Evolutionary conservation across 495 filamentous ascomycete species (phyloP).

Genomic region (Hypoxylon perforatum): DNA sequence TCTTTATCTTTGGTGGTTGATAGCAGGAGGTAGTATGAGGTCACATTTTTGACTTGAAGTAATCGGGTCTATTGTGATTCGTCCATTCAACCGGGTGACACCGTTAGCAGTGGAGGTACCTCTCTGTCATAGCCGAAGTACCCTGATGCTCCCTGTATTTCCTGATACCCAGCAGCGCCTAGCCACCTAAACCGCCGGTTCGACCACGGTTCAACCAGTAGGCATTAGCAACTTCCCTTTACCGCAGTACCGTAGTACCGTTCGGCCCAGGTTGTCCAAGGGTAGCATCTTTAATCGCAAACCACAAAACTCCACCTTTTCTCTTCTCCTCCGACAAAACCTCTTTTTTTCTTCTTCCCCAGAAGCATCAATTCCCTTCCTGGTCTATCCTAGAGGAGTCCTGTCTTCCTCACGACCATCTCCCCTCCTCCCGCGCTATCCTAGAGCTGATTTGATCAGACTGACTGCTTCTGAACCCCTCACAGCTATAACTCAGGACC

Average conservation of each 20-base stretch:
- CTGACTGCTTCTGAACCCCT: constrained; percentile 34
- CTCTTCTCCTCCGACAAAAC: constrained; percentile 37
- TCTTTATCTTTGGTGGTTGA: constrained; percentile 34
- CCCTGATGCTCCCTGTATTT: constrained; percentile 29
- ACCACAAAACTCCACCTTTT: constrained; percentile 47
- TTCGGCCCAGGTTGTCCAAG: constrained; percentile 33
- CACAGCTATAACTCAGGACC: constrained; percentile 42
- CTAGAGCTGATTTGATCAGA: constrained; percentile 27
- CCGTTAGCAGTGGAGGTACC: constrained; percentile 36
- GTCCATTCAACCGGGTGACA: constrained; percentile 45
- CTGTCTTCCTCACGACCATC: constrained; percentile 12
- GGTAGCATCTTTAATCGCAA: constrained; percentile 46
- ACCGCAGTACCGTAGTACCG: constrained; percentile 34
- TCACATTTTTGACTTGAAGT: constrained; percentile 42
- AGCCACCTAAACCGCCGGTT: constrained; percentile 31
- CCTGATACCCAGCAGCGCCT: constrained; percentile 22
- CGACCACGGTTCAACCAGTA: constrained; percentile 40
- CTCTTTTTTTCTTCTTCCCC: constrained; percentile 30
- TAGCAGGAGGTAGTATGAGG: constrained; percentile 35
- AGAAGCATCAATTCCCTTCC: constrained; percentile 24
- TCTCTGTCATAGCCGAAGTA: constrained; percentile 44
- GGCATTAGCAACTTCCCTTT: constrained; percentile 45
- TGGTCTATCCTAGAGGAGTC: constrained; percentile 31
- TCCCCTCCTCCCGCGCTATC: constrained; percentile 9
- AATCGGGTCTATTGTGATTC: constrained; percentile 46